Percentiles rank a stretch among this genome's conserved stretches.
phyloP scores from a whole-genome alignment of 805 yeast genomes.

The Metschnikowia colocasiae region DNA sequence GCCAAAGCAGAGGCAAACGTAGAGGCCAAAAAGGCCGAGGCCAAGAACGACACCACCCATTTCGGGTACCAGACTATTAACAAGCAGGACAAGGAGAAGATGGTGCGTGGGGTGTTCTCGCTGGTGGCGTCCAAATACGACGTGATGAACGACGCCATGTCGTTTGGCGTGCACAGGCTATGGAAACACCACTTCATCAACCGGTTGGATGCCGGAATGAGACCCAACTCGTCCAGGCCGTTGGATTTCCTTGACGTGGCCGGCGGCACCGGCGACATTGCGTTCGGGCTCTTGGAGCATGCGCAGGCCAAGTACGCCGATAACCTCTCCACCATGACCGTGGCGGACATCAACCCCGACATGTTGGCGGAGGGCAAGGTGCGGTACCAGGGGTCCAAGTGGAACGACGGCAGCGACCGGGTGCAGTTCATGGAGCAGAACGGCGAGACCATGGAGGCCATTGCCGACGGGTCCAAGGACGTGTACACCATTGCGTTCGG shows the following conservation, averaged over 20 bases:
- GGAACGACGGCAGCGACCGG: slow-evolving; percentile 59
- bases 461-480: slow-evolving; percentile 85
- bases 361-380: slow-evolving; percentile 91
- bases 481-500: slow-evolving; percentile 97
- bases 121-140: slow-evolving; percentile 94
- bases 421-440: slow-evolving; percentile 84
- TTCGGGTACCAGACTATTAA: slow-evolving; percentile 87
- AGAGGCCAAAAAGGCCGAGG: background rate
- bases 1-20: background rate
- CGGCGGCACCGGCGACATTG: slow-evolving; percentile 98
- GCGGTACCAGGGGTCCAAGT: slow-evolving; percentile 58
- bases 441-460: slow-evolving; percentile 83
- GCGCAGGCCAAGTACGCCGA: slow-evolving; percentile 79
- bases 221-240: slow-evolving; percentile 78
- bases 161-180: slow-evolving; percentile 87
- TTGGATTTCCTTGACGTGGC: slow-evolving; percentile 92
- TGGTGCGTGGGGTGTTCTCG: slow-evolving; percentile 85
- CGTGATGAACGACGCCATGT: slow-evolving; percentile 97
- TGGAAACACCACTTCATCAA: slow-evolving; percentile 93
- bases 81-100: slow-evolving; percentile 71
- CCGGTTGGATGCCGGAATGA: slow-evolving; percentile 86
- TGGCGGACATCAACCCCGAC: slow-evolving; percentile 93
- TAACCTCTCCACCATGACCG: slow-evolving; percentile 71
- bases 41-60: slow-evolving; percentile 63
- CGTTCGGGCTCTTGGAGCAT: slow-evolving; percentile 89